Base-by-base conservation (phyloP, 768 basidiomycete genomes). In the Boletus edulis region DNA sequence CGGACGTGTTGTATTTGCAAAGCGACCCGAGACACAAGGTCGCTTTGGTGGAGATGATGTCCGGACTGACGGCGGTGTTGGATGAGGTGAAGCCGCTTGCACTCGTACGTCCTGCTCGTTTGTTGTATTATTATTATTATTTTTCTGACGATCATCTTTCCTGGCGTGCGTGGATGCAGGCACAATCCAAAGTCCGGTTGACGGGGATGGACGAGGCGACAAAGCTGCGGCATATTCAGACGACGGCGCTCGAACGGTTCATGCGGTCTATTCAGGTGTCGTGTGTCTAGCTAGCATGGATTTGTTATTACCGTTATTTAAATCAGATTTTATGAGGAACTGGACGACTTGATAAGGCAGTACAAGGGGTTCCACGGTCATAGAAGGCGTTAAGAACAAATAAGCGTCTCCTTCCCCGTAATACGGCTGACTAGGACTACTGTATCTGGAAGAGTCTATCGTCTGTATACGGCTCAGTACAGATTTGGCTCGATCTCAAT, bases 31-130 rank as follows among this genome's bases (percentile, higher is more conserved):
- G 86, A 49, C 87, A 90, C 69, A 79, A 74, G 51, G 86, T 86
- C 11, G 89, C 89, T 5, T 64, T 89, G 44, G 80, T 86, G 27
- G 84, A 85, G 62, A 92, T 93, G 87, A 79, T 85, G 45, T 75
- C 80, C 3, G 76, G 78, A n/a, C 64, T 93, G 55, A 77, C 87
- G 39, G 70, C 71, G 18, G 73, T 80, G 38, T 77, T 87, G 35
- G 85, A 88, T 64, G 80, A 78, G 55, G 74, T 80, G 47, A 80
- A 78, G 52, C 87, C 87, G 11, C 69, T 82, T 5, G 77, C 78
- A 14, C 65, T 90, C 70, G 90, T 89, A 58, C 52, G 84, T 78
- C 52, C 10, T 20, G 0, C 1, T 11, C 22, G 34, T 13, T 35
- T 35, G 34, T 35, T 35, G 34, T 14, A 14, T 35, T 11, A 4